Evolutionary conservation across 2,329 filamentous ascomycete genomes (phyloP), one percentile per base, ranked within the genome.

Genomic region (Aspergillus carbonarius): DNA sequence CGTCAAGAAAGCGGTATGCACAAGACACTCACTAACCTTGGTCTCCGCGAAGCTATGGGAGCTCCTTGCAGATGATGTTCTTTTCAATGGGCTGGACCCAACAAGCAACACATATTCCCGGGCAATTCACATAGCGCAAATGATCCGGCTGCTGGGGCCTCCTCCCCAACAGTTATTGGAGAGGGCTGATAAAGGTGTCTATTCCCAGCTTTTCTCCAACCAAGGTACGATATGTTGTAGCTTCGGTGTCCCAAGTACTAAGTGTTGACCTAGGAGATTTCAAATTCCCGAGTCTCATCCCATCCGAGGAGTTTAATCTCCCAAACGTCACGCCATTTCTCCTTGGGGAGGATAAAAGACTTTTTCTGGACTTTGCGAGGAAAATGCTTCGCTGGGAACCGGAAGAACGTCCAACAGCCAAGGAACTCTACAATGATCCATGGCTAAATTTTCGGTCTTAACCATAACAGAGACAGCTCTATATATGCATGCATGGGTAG

Each of bases 341-440:
- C 15, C 48, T 63, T 44, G 67, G 63, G 8, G 65, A 72, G 27
- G 72, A 76, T 42, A 73, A 72, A 52, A 27, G 49, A 17, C 57
- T 68, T 6, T 77, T 75, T 35, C 57, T 75, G 27, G 51, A 65
- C 23, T 74, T 76, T 56, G 55, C 68, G 7, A 56, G 32, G 15
- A 63, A 62, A 50, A 76, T 75, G 73, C 60, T 76, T 4, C 61
- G 61, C 40, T 76, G 70, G 72, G 54, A 68, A 30, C 73, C 73
- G 37, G 72, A 70, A 58, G 54, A 72, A 37, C 63, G 73, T 49
- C 62, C 61, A n/a, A 74, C 69, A 5, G 74, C 74, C 1, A 70
- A 65, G 37, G 66, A 73, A 27, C 64, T 76, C 6, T 64, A 67
- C 32, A 54, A 69, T 37, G 70, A 75, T 63, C 68, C 69, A 6